Percentiles rank a stretch among this genome's conserved stretches.
phyloP scores from a whole-genome alignment of 139 green algal species.

The Chlorella sp. region DNA sequence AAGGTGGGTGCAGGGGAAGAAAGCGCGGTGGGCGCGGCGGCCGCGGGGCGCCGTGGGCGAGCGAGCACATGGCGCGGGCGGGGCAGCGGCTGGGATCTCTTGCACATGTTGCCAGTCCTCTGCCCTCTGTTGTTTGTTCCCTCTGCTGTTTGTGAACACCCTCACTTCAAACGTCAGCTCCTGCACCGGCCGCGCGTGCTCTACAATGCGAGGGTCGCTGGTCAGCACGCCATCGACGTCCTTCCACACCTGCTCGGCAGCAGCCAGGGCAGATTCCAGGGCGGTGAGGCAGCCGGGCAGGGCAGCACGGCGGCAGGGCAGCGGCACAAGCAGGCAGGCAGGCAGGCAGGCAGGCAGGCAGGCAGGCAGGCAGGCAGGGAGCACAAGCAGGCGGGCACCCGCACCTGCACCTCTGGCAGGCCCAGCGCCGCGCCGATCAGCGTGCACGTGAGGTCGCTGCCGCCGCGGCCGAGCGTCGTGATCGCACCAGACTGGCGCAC shows the following conservation, averaged over 20 bases:
- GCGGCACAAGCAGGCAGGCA: not conserved
- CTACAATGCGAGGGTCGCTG: slow-evolving; percentile 87
- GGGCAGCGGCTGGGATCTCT: too few species aligned
- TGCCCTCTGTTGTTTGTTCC: too few species aligned
- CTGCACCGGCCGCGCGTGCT: slow-evolving; percentile 72
- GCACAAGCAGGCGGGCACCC: not conserved
- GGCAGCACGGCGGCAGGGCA: not conserved
- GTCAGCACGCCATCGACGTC: slow-evolving; percentile 99
- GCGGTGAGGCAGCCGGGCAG: not conserved
- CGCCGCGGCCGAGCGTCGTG: slow-evolving; percentile 95
- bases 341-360: not conserved
- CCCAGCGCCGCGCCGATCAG: slow-evolving; percentile 88
- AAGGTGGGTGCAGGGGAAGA: too few species aligned
- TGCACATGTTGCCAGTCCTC: too few species aligned
- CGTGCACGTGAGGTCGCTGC: slow-evolving; percentile 94
- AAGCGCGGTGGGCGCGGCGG: too few species aligned
- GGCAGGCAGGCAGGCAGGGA: not conserved
- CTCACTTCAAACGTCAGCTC: slow-evolving; percentile 98
- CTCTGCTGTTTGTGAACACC: too few species aligned
- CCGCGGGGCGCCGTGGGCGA: too few species aligned
- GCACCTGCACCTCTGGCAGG: slow-evolving; percentile 81
- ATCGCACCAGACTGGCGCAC: too few species aligned
- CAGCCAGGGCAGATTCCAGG: not conserved
- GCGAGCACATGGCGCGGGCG: too few species aligned
- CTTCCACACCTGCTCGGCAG: slow-evolving; percentile 95